phyloP scores from a whole-genome alignment of 2,329 filamentous ascomycete species.

The Ceratocystis alfenasii region DNA sequence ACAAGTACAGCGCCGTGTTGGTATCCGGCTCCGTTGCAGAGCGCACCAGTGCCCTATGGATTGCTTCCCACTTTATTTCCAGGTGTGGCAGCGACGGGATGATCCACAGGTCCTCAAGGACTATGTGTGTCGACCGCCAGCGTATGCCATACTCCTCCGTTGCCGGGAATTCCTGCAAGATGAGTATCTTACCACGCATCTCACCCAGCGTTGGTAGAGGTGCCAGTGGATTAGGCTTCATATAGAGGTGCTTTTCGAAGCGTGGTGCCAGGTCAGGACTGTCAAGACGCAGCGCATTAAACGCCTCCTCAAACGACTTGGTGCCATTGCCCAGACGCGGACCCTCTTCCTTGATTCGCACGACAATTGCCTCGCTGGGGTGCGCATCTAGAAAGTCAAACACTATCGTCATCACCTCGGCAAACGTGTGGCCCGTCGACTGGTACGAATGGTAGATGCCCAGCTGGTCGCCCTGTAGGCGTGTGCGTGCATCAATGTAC shows the following conservation, averaged over 20 bases:
- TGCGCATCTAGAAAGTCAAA: slow-evolving; percentile 36
- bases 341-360: slow-evolving; percentile 41
- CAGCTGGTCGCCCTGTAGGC: slow-evolving; percentile 34
- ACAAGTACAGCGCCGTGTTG: slow-evolving; percentile 35
- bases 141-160: slow-evolving; percentile 32
- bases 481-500: slow-evolving; percentile 39
- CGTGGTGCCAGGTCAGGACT: slow-evolving; percentile 29
- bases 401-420: slow-evolving; percentile 34
- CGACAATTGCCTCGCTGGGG: slow-evolving; percentile 37
- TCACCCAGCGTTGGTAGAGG: slow-evolving; percentile 36
- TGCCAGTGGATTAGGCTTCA: slow-evolving; percentile 26
- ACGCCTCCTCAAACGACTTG: slow-evolving; percentile 36
- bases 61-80: slow-evolving; percentile 37
- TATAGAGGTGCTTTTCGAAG: slow-evolving; percentile 31
- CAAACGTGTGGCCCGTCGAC: slow-evolving; percentile 36
- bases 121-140: slow-evolving; percentile 36
- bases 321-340: slow-evolving; percentile 28
- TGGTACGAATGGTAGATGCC: slow-evolving; percentile 38
- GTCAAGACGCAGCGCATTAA: slow-evolving; percentile 33
- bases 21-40: slow-evolving; percentile 29
- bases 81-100: slow-evolving; percentile 35
- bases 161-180: slow-evolving; percentile 38
- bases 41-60: slow-evolving; percentile 32
- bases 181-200: slow-evolving; percentile 36
- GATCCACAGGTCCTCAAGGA: slow-evolving; percentile 38